Conservation (phyloP, 1,284 basidiomycete species). For the Puccinia brachypodii region DNA sequence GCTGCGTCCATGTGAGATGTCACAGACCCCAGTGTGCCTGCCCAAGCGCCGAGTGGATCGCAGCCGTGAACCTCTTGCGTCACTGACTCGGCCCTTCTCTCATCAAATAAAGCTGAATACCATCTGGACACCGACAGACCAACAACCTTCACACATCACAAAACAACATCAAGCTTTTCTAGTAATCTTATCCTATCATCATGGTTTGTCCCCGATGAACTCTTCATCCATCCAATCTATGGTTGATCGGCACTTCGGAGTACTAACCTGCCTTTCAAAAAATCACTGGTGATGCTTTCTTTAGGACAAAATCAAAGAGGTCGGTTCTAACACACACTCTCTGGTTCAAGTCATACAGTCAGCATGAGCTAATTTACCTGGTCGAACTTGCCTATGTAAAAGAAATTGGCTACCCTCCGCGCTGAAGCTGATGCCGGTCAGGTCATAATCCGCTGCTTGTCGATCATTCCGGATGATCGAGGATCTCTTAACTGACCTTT, state of each 20-base stretch:
- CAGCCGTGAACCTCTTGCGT: constrained; percentile 6
- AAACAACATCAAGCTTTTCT: neutral
- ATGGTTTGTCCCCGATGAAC: neutral
- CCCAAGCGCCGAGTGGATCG: neutral
- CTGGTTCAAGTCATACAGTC: too few relatives aligned
- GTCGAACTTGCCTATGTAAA: constrained; percentile 10
- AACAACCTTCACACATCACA: neutral
- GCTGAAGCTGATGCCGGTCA: constrained; percentile 80
- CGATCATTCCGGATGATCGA: neutral
- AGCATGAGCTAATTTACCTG: neutral
- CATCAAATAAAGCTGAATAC: neutral
- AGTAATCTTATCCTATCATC: neutral
- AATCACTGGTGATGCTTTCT: neutral
- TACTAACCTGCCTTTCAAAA: constrained; percentile 35
- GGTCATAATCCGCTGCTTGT: constrained; percentile 68
- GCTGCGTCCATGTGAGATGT: too few relatives aligned
- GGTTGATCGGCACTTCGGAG: neutral
- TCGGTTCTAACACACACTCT: constrained; percentile 51
- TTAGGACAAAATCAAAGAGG: constrained; percentile 65
- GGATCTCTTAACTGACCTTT: neutral
- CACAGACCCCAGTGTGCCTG: neutral
- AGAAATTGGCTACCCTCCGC: constrained; percentile 69
- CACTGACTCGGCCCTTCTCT: neutral
- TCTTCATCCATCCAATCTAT: neutral
- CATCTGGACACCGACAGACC: neutral